Evolutionary conservation across 2,329 filamentous ascomycete genomes (phyloP), one percentile per base, ranked within the genome.

Genomic region (Helicocarpus griseus): DNA sequence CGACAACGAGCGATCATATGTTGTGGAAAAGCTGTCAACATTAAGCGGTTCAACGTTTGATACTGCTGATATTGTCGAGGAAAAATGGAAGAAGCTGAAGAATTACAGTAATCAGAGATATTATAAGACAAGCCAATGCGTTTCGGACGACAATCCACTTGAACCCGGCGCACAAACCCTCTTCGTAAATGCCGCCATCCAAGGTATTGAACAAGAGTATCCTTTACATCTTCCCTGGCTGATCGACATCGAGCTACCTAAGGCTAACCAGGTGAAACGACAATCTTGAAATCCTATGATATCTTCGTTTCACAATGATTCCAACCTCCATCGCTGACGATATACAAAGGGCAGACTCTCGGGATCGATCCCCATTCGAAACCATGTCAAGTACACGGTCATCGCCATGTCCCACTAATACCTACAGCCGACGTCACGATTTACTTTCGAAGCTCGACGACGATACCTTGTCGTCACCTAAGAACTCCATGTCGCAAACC

Each of bases 141-240:
- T 62, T 0, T 58, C 63, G 2, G 65, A 70, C 21, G 52, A 58
- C n/a, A 54, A 60, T 22, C 59, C 57, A 1, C n/a, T 75, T 0
- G 44, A 64, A 28, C 47, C 41, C 6, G 75, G 74, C 0, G 61
- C 67, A 39, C 72, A 81, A 56, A 83, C 80, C 0, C 60, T 83
- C 5, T 81, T 83, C 58, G 67, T 84, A 8, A 84, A 83, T 60
- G 79, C 79, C 1, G 69, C 81, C 0, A 74, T 82, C 24, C 68
- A 79, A 64, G 69, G 75, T 3, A 59, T 60, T 6, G 56, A 68
- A 5, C 69, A 74, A 5, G 70, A 74, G 17, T 52, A 61, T n/a
- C 67, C 71, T 9, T 57, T 64, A 8, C 77, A 83, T 39, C 60
- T 72, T 14, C 74, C 77, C 0, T 83, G 77, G 77, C 17, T 81